Percentiles rank a stretch among this genome's conserved stretches.
Evolutionary conservation across 2,329 filamentous ascomycete genomes (phyloP).

Genomic region (Fusarium udum): DNA sequence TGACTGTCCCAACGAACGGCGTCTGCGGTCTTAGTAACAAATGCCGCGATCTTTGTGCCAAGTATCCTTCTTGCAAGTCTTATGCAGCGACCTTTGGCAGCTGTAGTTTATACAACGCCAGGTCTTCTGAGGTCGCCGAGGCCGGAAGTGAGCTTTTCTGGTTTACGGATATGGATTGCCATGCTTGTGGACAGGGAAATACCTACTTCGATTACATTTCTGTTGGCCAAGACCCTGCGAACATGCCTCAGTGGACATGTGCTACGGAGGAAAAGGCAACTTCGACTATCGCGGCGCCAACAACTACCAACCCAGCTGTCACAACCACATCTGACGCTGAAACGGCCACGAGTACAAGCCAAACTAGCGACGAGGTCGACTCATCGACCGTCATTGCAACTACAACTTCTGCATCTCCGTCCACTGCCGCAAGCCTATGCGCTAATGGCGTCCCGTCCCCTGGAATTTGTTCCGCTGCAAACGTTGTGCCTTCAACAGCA

Average conservation of each 20-base stretch:
- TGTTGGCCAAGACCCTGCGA: neutral
- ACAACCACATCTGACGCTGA: neutral
- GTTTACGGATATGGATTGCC: slow-evolving; percentile 35
- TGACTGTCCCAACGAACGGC: slow-evolving; percentile 7
- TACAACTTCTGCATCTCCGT: neutral
- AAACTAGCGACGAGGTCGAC: neutral
- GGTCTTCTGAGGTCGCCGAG: slow-evolving; percentile 24
- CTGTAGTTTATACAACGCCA: slow-evolving; percentile 26
- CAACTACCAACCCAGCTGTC: neutral
- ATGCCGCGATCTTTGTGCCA: slow-evolving; percentile 36
- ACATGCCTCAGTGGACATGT: slow-evolving; percentile 16
- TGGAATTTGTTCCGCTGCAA: slow-evolving; percentile 6
- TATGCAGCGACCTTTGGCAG: slow-evolving; percentile 26
- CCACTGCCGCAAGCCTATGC: neutral
- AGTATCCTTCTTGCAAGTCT: slow-evolving; percentile 36
- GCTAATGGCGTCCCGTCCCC: slow-evolving; percentile 21
- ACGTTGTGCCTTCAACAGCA: neutral
- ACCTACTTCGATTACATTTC: slow-evolving; percentile 36
- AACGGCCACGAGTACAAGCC: neutral
- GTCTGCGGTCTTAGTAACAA: slow-evolving; percentile 20
- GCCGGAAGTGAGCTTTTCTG: neutral
- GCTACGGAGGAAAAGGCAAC: neutral
- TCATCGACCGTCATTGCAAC: neutral
- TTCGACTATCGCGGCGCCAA: neutral
- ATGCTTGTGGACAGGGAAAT: slow-evolving; percentile 24